Evolutionary conservation across 164 flowering plant species (phyloP).

Genomic region (Dillenia turbinata): DNA sequence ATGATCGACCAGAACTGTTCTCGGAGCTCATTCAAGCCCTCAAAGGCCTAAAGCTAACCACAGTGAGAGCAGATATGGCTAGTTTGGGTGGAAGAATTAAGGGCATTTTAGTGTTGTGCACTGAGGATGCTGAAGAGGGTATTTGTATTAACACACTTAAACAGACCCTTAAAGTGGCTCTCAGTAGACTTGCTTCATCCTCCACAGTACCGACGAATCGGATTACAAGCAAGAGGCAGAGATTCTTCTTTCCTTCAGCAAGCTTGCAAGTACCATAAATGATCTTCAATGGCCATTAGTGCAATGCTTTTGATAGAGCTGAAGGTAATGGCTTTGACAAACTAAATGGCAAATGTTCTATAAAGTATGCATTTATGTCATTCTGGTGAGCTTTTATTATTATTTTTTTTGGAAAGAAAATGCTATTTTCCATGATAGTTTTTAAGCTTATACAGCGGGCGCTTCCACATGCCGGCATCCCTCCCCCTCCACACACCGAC

Average conservation of each 20-base stretch:
- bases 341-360: too few species aligned
- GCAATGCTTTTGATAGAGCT: too few species aligned
- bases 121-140: slow-evolving; percentile 7
- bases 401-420: too few species aligned
- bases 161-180: slow-evolving; percentile 29
- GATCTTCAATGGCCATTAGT: too few species aligned
- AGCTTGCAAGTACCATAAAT: too few species aligned
- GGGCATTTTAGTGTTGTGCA: slow-evolving; percentile 30
- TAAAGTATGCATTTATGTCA: too few species aligned
- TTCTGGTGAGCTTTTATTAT: too few species aligned
- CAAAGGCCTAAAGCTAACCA: slow-evolving; percentile 41
- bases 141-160: slow-evolving; percentile 18
- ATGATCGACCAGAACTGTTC: slow-evolving; percentile 65
- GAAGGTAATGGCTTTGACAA: too few species aligned
- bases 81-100: slow-evolving; percentile 61
- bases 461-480: too few species aligned
- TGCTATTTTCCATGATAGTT: too few species aligned
- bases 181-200: slow-evolving; percentile 35
- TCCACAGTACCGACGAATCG: slow-evolving; percentile 26
- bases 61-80: slow-evolving; percentile 55
- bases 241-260: slow-evolving; percentile 30
- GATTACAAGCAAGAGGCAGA: slow-evolving; percentile 54
- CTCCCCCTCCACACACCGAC: too few species aligned
- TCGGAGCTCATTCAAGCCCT: slow-evolving; percentile 50
- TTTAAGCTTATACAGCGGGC: too few species aligned